phyloP scores from a whole-genome alignment of 169 alveolate species.

The Perkinsus chesapeaki region DNA sequence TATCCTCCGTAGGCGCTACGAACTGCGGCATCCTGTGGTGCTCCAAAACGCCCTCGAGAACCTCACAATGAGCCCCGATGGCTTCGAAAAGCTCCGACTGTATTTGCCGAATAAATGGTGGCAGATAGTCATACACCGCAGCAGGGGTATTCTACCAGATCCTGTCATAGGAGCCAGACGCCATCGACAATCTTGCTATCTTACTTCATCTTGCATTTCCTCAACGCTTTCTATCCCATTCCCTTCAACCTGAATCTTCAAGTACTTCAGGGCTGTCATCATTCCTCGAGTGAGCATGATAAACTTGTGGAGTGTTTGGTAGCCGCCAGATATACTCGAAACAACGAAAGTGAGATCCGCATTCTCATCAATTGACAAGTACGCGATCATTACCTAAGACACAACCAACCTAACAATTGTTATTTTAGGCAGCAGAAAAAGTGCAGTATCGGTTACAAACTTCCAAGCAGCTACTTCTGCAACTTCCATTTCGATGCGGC shows the following conservation, averaged over 20 bases:
- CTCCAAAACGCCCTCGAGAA: neutral
- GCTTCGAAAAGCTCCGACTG: neutral
- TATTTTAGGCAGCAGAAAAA: neutral
- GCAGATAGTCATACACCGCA: neutral
- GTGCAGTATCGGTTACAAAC: neutral
- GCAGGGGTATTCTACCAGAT: neutral
- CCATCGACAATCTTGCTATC: neutral
- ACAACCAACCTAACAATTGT: neutral
- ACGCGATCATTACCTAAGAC: neutral
- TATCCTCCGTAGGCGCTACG: too few species aligned
- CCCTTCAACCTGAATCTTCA: neutral
- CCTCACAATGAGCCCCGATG: neutral
- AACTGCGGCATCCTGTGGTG: neutral
- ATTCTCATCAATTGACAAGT: neutral
- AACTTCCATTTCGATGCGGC: neutral
- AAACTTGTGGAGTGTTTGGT: neutral
- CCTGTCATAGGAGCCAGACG: neutral
- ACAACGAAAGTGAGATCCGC: neutral
- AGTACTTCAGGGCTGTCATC: neutral
- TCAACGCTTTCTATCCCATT: neutral
- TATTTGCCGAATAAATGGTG: neutral
- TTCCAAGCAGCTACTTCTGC: neutral
- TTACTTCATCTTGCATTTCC: neutral
- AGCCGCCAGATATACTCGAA: neutral
- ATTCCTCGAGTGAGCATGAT: neutral